Percentiles rank a stretch among this genome's conserved stretches.
These are phyloP conservation scores for Pythium monospermum DNA, from an alignment of 352 stramenopile species.

Conservation along the genomic window DNA sequence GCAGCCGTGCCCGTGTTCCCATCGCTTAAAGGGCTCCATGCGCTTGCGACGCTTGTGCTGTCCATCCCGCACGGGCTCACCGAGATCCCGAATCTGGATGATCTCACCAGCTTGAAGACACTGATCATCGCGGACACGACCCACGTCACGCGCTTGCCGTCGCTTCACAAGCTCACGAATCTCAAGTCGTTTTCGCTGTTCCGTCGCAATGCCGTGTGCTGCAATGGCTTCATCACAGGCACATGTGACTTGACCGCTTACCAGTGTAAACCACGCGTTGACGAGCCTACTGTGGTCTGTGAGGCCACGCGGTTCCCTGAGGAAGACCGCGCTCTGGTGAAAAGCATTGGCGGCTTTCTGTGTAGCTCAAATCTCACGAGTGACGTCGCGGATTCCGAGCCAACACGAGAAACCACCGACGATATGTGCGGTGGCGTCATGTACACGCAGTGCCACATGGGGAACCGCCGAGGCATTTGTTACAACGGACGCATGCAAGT, in stretches of 20 bases:
- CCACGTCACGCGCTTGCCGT: background rate
- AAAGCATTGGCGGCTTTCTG: background rate
- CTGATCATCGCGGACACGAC: constrained; percentile 8
- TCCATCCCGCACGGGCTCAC: constrained; percentile 8
- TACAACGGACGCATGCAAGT: constrained; percentile 18
- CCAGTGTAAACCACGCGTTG: constrained; percentile 5
- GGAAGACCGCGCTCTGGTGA: background rate
- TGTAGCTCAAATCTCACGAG: constrained; percentile 2
- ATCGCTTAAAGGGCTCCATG: background rate
- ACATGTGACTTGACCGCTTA: constrained; percentile 14
- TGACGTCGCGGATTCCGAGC: constrained; percentile 7
- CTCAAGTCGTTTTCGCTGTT: constrained; percentile 10
- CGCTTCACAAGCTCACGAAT: background rate
- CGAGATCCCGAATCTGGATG: constrained; percentile 3
- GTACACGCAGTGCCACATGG: constrained; percentile 17
- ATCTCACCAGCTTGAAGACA: constrained; percentile 4
- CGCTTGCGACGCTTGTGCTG: constrained; percentile 17
- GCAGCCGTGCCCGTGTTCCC: constrained; percentile 5
- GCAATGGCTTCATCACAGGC: constrained; percentile 20
- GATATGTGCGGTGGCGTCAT: constrained; percentile 11
- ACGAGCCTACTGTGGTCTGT: constrained; percentile 7
- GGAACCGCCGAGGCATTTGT: constrained; percentile 13
- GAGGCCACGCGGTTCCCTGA: background rate
- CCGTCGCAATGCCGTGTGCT: constrained; percentile 17
- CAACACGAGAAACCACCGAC: constrained; percentile 3